Percentiles rank a stretch among this genome's conserved stretches.
Evolutionary conservation across 225 moss, liverwort and hornwort species (phyloP).

Genomic region (Sphagnum tenellum): DNA sequence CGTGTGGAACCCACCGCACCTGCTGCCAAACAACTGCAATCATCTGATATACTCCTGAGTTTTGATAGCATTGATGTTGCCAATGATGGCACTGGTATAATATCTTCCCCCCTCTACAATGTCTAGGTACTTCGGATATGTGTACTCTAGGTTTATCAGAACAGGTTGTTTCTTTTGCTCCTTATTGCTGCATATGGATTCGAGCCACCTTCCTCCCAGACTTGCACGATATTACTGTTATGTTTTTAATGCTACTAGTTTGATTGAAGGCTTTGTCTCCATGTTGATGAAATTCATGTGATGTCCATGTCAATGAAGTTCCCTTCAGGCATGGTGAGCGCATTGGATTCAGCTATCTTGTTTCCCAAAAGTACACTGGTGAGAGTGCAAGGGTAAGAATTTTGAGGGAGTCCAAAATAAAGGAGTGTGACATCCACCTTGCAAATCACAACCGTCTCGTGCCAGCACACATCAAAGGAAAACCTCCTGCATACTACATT

Average conservation of each 20-base stretch:
- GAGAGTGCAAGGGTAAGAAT: slow-evolving; percentile 89
- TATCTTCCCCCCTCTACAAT: background rate
- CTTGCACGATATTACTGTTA: no score
- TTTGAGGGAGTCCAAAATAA: slow-evolving; percentile 67
- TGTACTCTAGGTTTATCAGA: no score
- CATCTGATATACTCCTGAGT: slow-evolving; percentile 92
- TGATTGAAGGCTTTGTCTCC: no score
- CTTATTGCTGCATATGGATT: no score
- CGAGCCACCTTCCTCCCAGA: no score
- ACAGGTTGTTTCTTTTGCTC: no score
- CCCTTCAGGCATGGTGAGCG: slow-evolving; percentile 99
- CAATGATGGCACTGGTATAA: slow-evolving; percentile 91
- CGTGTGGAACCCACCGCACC: slow-evolving; percentile 98
- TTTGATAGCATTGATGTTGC: slow-evolving; percentile 92
- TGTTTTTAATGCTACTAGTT: no score
- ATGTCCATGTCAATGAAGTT: slow-evolving; percentile 48
- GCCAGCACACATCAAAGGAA: slow-evolving; percentile 96
- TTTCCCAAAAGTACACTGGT: slow-evolving; percentile 97
- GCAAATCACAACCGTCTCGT: slow-evolving; percentile 95
- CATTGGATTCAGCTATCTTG: slow-evolving; percentile 98
- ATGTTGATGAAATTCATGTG: no score
- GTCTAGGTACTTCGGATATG: no score
- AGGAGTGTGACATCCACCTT: slow-evolving; percentile 84
- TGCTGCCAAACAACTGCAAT: slow-evolving; percentile 68
- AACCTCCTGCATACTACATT: slow-evolving; percentile 91